Base-by-base conservation (phyloP, 129 eudicot genomes). In the Calendula officinalis region DNA sequence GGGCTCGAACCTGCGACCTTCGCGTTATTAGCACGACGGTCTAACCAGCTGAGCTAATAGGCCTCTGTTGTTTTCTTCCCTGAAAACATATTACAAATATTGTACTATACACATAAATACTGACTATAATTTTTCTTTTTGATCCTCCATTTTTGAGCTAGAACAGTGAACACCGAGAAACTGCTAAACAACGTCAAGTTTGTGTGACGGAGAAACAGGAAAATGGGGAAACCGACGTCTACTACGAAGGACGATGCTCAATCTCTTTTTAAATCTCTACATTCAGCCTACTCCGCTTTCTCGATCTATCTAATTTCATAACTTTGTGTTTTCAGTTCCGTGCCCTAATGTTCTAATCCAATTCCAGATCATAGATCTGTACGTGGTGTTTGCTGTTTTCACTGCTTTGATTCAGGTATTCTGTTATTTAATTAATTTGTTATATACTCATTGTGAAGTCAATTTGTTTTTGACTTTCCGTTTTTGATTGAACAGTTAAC, bases 1-100 rank as follows among this genome's bases (percentile, higher is more conserved):
- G 86, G 95, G 81, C 75, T 89, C 95, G 95, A 89, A 86, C 91
- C 95, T 89, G 78, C 83, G 88, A 86, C 91, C 95, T 89, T 81
- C 83, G 88, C 80, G 85, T 87, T 83, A 87, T 81, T 83, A 83
- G 87, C 90, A 87, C 90, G 83, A 87, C 90, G 85, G 85, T 83
- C 95, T 87, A 78, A 87, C 90, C 87, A 81, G n/a, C 90, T 87
- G 90, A 83, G 90, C 88, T 83, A 87, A 83, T 87, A 40, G 90
- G 90, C 90, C 95, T n/a, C 2, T 22, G 2, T 22, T 22, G 30
- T 22, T 2, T 22, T 22, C 30, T 22, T 22, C 30, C 2, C 30
- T 22, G 30, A 22, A 22, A 0, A 1, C 2, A 2, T 22, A 2
- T 22, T 0, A 22, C 30, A 22, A 22, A 22, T 22, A 0, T 0